Evolutionary conservation across 805 yeast genomes (phyloP).

Genomic region (Sungouiozyma intestinalis): DNA sequence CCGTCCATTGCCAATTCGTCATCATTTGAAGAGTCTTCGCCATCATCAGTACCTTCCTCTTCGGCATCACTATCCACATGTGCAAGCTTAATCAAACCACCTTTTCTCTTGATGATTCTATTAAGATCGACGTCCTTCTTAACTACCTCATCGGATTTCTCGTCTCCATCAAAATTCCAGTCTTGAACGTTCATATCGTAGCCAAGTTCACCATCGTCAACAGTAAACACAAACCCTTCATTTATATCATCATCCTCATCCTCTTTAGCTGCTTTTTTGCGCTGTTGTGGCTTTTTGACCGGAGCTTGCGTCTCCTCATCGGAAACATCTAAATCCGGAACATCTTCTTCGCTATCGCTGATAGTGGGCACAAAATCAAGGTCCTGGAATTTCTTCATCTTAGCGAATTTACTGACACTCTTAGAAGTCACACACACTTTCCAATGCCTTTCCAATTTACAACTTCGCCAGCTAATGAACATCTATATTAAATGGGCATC

Average conservation of each 20-base stretch:
- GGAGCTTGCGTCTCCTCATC: conserved; percentile 31
- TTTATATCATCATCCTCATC: conserved; percentile 44
- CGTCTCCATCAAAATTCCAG: conserved; percentile 66
- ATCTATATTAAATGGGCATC: neutral
- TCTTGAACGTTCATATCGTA: conserved; percentile 46
- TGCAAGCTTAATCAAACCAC: conserved; percentile 55
- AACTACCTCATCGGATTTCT: conserved; percentile 11
- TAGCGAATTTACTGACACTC: neutral
- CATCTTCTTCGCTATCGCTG: conserved; percentile 65
- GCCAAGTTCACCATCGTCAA: conserved; percentile 37
- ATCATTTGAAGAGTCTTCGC: conserved; percentile 28
- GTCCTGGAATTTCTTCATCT: conserved; percentile 14
- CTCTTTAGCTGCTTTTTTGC: conserved; percentile 12
- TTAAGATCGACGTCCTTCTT: conserved; percentile 74
- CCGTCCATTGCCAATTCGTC: conserved; percentile 32
- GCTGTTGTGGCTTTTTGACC: conserved; percentile 16
- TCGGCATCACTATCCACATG: conserved; percentile 35
- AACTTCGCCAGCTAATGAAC: neutral
- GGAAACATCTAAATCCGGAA: conserved; percentile 40
- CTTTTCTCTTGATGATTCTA: conserved; percentile 75
- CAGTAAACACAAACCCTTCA: conserved; percentile 61
- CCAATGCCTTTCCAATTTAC: neutral
- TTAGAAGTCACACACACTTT: neutral
- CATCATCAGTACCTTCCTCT: conserved; percentile 36
- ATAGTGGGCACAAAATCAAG: conserved; percentile 58